phyloP scores from a whole-genome alignment of 75 land plant genomes.

The Sequoia sempervirens region DNA sequence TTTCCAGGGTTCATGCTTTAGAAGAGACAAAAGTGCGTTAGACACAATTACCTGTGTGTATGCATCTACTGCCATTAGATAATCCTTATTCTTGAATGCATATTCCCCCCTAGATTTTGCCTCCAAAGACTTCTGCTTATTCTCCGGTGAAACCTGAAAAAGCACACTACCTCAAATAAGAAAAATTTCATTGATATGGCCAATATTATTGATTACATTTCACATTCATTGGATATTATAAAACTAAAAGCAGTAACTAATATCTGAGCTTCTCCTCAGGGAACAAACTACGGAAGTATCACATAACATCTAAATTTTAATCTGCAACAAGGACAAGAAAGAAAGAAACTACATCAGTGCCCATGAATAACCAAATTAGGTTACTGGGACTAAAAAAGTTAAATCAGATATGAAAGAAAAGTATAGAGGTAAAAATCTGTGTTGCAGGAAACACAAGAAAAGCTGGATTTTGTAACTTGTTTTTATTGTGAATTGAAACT shows the following conservation, averaged over 20 bases:
- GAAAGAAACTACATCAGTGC: no score
- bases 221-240: background rate
- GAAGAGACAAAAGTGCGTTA: no score
- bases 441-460: no score
- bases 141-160: slow-evolving; percentile 70
- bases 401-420: no score
- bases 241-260: background rate
- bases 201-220: background rate
- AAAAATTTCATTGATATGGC: background rate
- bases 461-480: no score
- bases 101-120: slow-evolving; percentile 91
- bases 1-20: background rate
- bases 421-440: no score
- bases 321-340: no score
- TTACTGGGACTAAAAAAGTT: no score
- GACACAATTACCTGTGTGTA: slow-evolving; percentile 89
- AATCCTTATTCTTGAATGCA: slow-evolving; percentile 76
- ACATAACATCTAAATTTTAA: no score
- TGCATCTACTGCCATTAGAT: slow-evolving; percentile 77
- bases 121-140: slow-evolving; percentile 69
- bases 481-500: no score
- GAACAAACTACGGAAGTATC: no score
- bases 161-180: background rate
- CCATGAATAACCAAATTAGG: no score
- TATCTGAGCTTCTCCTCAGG: background rate